phyloP scores from a whole-genome alignment of 805 yeast genomes.

The Suhomyces canberraensis region DNA sequence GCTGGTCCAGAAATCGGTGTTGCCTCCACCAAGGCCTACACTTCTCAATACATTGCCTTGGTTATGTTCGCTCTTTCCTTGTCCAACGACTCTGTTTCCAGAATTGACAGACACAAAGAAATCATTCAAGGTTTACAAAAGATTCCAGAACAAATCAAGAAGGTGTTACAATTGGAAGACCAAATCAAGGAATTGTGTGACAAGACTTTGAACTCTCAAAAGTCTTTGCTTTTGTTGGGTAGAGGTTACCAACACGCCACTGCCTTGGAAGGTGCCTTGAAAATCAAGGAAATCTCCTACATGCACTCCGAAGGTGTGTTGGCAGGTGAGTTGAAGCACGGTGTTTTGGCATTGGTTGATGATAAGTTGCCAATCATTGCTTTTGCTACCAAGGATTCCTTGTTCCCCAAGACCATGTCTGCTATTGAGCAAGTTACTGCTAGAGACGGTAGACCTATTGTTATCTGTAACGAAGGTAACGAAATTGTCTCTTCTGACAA shows the following conservation, averaged over 20 bases:
- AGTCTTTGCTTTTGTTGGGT: slow-evolving; percentile 86
- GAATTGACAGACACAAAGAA: slow-evolving; percentile 69
- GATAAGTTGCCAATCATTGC: slow-evolving; percentile 91
- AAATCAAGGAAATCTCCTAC: slow-evolving; percentile 96
- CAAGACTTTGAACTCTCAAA: slow-evolving; percentile 69
- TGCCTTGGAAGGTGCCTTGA: slow-evolving; percentile 97
- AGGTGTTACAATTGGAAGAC: slow-evolving; percentile 69
- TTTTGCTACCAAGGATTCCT: slow-evolving; percentile 92
- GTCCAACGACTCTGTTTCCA: slow-evolving; percentile 85
- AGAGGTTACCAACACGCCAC: slow-evolving; percentile 98
- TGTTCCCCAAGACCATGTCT: slow-evolving; percentile 93
- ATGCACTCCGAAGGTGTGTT: slow-evolving; percentile 99
- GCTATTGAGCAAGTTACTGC: slow-evolving; percentile 97
- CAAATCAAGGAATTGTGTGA: slow-evolving; percentile 74
- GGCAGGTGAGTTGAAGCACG: slow-evolving; percentile 98
- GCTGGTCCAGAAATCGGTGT: slow-evolving; percentile 99
- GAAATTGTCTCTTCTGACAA: slow-evolving; percentile 54
- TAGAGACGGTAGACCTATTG: slow-evolving; percentile 94
- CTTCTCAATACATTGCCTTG: slow-evolving; percentile 95
- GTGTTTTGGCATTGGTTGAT: slow-evolving; percentile 95
- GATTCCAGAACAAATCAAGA: slow-evolving; percentile 82
- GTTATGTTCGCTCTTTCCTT: slow-evolving; percentile 96
- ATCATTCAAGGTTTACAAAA: slow-evolving; percentile 81
- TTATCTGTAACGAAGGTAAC: slow-evolving; percentile 83
- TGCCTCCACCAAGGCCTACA: slow-evolving; percentile 98